phyloP scores from a whole-genome alignment of 2,329 filamentous ascomycete species.

The Metarhizium guizhouense region DNA sequence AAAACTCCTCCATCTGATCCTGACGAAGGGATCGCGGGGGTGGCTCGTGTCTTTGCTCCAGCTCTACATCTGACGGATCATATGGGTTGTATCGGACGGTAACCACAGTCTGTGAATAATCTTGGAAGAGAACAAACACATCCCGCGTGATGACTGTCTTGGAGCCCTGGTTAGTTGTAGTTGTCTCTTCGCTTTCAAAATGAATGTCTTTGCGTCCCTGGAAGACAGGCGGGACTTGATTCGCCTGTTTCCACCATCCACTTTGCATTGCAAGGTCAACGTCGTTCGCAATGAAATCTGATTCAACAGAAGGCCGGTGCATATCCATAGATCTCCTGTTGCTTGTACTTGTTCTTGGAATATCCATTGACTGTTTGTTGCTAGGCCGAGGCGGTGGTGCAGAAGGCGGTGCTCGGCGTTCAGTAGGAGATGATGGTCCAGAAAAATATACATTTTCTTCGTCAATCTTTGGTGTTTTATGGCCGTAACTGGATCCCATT shows the following conservation, averaged over 20 bases:
- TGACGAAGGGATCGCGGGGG: slow-evolving; percentile 77
- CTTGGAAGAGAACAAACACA: slow-evolving; percentile 81
- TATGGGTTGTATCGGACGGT: slow-evolving; percentile 70
- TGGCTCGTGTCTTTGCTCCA: slow-evolving; percentile 81
- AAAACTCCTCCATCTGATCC: slow-evolving; percentile 84
- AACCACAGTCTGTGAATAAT: slow-evolving; percentile 92
- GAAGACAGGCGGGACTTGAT: slow-evolving; percentile 70
- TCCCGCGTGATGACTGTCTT: slow-evolving; percentile 68
- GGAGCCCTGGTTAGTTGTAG: slow-evolving; percentile 58
- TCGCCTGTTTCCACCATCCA: slow-evolving; percentile 81
- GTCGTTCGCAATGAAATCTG: slow-evolving; percentile 80
- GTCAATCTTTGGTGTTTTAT: slow-evolving; percentile 31
- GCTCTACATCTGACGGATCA: slow-evolving; percentile 59
- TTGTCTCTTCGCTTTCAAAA: slow-evolving; percentile 72
- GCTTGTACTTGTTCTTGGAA: slow-evolving; percentile 29
- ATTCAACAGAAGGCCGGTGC: slow-evolving; percentile 63
- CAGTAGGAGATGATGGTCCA: slow-evolving; percentile 26
- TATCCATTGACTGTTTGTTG: slow-evolving; percentile 25
- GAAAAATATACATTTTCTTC: slow-evolving; percentile 38
- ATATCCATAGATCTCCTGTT: slow-evolving; percentile 63
- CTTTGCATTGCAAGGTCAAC: slow-evolving; percentile 67
- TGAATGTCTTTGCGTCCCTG: slow-evolving; percentile 77
- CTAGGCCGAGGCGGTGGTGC: slow-evolving; percentile 14
- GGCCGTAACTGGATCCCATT: slow-evolving; percentile 19
- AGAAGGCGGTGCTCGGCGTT: slow-evolving; percentile 36